Evolutionary conservation across 345 rosid genomes (phyloP).

Genomic region (Arabidopsis arenosa): DNA sequence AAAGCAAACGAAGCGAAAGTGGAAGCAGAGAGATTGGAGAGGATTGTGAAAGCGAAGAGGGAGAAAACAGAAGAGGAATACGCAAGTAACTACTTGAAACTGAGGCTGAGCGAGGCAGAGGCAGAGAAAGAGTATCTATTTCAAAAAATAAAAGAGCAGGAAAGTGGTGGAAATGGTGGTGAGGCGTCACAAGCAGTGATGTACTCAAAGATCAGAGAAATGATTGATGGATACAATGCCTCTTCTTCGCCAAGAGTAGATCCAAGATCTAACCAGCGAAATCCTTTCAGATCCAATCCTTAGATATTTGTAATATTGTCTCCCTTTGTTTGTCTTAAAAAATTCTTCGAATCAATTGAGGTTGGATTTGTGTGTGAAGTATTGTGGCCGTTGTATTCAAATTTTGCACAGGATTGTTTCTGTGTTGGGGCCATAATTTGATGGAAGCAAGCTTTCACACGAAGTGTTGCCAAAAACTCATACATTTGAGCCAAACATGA

Average conservation of each 20-base stretch:
- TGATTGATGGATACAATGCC: conserved; percentile 59
- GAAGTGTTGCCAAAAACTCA: background rate
- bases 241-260: conserved; percentile 59
- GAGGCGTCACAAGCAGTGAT: conserved; percentile 75
- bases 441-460: background rate
- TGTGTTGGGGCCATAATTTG: conserved; percentile 4
- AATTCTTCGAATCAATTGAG: conserved; percentile 15
- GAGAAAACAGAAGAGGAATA: conserved; percentile 97
- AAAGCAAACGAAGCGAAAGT: conserved; percentile 93
- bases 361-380: conserved; percentile 34
- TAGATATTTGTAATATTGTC: conserved; percentile 37
- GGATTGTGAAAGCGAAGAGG: conserved; percentile 85
- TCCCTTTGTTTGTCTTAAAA: conserved; percentile 23
- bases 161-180: conserved; percentile 71
- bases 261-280: conserved; percentile 58
- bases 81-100: conserved; percentile 83
- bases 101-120: conserved; percentile 92
- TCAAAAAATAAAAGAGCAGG: conserved; percentile 92
- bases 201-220: conserved; percentile 68
- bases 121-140: conserved; percentile 95
- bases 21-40: conserved; percentile 89
- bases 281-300: conserved; percentile 60
- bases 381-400: conserved; percentile 32
- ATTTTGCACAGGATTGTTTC: conserved; percentile 17
- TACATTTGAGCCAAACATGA: background rate